Base-by-base conservation (phyloP, 768 basidiomycete genomes). In the Calocybe gangraenosa region DNA sequence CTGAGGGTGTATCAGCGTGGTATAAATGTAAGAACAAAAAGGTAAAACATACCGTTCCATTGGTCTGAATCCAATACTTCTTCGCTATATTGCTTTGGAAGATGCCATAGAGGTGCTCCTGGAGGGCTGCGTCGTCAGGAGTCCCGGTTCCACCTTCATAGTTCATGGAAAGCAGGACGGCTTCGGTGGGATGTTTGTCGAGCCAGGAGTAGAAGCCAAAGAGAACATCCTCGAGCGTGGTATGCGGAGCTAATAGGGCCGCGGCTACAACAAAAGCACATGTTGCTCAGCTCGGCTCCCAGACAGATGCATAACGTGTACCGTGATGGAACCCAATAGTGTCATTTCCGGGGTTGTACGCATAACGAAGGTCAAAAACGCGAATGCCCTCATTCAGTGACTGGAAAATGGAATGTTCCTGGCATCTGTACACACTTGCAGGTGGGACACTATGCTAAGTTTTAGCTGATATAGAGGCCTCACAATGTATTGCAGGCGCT, bases 201-300 rank as follows among this genome's bases (percentile, higher is more conserved):
- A 79, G 66, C 74, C 76, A 79, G 32, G 59, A 60, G 54, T 79
- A 78, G 9, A 75, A 56, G 6, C 73, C 75, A 41, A 74, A 76
- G 32, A 76, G 65, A 1, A 78, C 71, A 40, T 79, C 76, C 44
- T 73, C 69, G 21, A 78, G 51, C 1, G 63, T 66, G 1, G 76
- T 75, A 1, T 69, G 70, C 4, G 70, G 68, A 25, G 67, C 68
- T 19, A 76, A 58, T 3, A 76, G 62, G 2, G 73, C 73, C 40
- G 54, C 44, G 13, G 67, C 71, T 73, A 23, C 6, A 11, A 28
- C 11, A 28, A n/a, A 6, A 11, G 25, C 25, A 28, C 17, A 34
- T n/a, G 33, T 11, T 17, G 31, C 1, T 35, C 28, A 18, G 34
- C 14, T 40, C 8, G 15, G 21, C 23, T 9, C 35, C 9, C 39